Conservation (phyloP, 805 yeast species). For the Barnettozyma siamensis region DNA sequence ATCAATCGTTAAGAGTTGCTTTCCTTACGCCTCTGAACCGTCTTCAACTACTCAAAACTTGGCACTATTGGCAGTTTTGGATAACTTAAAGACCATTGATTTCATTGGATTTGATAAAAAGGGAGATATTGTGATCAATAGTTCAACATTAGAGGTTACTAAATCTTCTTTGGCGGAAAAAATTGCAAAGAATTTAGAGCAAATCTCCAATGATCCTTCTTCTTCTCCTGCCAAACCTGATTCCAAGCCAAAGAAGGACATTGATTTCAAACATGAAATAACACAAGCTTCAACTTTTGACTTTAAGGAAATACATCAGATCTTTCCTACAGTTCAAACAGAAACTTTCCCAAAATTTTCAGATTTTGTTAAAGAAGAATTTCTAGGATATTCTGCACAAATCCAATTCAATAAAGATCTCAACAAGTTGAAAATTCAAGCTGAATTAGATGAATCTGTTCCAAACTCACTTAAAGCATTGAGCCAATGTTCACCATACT, state of each 20-base stretch:
- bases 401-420: background rate
- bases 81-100: background rate
- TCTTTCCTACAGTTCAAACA: background rate
- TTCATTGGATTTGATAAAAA: background rate
- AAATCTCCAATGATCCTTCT: no score
- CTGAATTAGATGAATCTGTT: background rate
- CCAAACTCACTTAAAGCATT: background rate
- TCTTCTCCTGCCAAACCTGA: no score
- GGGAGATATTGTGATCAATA: background rate
- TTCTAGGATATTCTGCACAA: background rate
- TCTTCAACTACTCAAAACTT: background rate
- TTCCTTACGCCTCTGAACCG: background rate
- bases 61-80: background rate
- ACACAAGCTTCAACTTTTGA: background rate
- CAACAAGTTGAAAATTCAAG: background rate
- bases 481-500: background rate
- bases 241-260: background rate
- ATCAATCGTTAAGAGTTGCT: background rate
- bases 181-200: background rate
- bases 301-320: background rate
- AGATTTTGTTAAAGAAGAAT: background rate
- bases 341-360: background rate
- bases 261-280: background rate
- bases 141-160: background rate
- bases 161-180: background rate